Conservation (phyloP, 139 green algal species). For the Haematococcus lacustris region DNA sequence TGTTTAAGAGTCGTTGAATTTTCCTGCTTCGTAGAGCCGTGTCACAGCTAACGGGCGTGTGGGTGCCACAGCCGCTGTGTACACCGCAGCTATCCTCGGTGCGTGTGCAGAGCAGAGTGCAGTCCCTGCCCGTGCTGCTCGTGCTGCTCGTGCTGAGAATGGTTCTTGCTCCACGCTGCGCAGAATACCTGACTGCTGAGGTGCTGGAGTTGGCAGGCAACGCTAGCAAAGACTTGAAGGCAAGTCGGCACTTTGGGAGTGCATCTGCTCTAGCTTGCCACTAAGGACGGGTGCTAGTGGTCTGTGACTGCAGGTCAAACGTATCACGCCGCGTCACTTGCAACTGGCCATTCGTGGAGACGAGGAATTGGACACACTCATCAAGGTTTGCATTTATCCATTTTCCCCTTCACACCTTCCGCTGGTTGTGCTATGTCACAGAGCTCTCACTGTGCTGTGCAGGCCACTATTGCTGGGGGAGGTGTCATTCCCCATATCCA, state of each 20-base stretch:
- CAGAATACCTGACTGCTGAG: constrained; percentile 90
- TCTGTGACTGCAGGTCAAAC: constrained; percentile 88
- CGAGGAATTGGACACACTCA: constrained; percentile 99
- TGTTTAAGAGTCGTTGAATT: too few species aligned
- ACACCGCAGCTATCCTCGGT: constrained; percentile 95
- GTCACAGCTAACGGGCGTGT: constrained; percentile 93
- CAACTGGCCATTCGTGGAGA: constrained; percentile 98
- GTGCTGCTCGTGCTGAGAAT: too few species aligned
- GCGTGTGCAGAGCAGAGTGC: constrained; percentile 15
- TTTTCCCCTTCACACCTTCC: too few species aligned
- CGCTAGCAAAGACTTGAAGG: constrained; percentile 99
- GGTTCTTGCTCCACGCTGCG: too few species aligned
- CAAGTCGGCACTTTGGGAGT: constrained; percentile 14
- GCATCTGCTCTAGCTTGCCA: too few species aligned
- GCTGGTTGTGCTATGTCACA: too few species aligned
- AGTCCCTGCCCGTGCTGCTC: too few species aligned
- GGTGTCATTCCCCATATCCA: constrained; percentile 99
- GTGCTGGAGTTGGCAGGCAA: constrained; percentile 98
- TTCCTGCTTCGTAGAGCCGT: constrained; percentile 53
- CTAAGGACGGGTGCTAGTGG: too few species aligned
- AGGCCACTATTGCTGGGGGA: constrained; percentile 96
- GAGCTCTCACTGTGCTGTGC: too few species aligned
- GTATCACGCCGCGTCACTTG: constrained; percentile 97
- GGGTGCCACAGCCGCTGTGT: constrained; percentile 95
- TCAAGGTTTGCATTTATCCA: too few species aligned